Evolutionary conservation across 2,329 filamentous ascomycete species (phyloP), one percentile per base, ranked within the genome.

Genomic region (Hypocrella siamensis): DNA sequence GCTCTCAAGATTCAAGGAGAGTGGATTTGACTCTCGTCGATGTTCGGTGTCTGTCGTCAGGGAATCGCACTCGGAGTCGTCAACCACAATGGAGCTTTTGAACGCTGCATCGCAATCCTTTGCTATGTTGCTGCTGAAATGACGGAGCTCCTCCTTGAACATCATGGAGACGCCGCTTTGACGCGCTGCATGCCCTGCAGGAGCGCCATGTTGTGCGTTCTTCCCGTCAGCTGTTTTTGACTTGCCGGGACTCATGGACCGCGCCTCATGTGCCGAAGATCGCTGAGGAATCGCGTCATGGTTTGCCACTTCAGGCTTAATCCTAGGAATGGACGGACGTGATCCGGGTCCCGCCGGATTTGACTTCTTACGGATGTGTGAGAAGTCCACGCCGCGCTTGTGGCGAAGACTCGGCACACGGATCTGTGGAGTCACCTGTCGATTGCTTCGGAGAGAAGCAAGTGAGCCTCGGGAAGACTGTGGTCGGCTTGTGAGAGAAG

Each of bases 21-120:
- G 57, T 0, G 60, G 58, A 4, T 54, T 61, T 3, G 53, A 49
- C 34, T 56, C 50, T 18, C 52, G 48, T 25, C 41, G 46, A 27
- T 42, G 43, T 12, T 55, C 46, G 7, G 32, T 36, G 17, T 58
- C 52, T 3, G 49, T 47, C 26, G 53, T 40, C 4, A 51, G 53
- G 19, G 47, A 49, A 12, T 46, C 51, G 14, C 30, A 33, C 18
- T 49, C 46, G 1, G 56, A 56, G 10, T 54, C 51, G 12, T 57
- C 54, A 14, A 53, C 48, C 11, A 67, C 53, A 9, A 70, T 42
- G 8, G 63, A 66, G 42, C 79, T 75, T 47, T 83, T 86, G 59
- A 96, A 94, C 2, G 86, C 86, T 46, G 90, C 82, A 46, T 96
- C 86, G 46, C 86, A 92, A 36, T 90, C 82, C 52, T 84, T 83